Evolutionary conservation across 371 early-diverging fungal species (phyloP), one percentile per base, ranked within the genome.

Genomic region (Mucor piriformis): DNA sequence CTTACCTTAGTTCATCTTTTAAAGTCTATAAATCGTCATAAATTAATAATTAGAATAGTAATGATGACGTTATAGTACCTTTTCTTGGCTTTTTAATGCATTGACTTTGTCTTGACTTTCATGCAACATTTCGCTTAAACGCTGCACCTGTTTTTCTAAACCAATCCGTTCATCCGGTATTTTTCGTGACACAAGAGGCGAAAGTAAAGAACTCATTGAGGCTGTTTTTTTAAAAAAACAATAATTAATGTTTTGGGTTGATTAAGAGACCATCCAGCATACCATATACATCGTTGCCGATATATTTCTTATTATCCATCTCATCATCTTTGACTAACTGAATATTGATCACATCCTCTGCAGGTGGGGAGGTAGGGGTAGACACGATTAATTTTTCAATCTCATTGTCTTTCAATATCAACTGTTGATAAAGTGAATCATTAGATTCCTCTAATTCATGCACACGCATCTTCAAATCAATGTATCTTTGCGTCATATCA

Each of bases 21-120:
- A 76, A 54, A n/a, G 71, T 49, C 78, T 77, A 33, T 15, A 20
- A 15, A 42, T 8, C 20, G 3, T 16, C n/a, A 18, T 42, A 18
- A 8, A 18, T n/a, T 42, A 42, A n/a, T 18, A 42, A 20, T 18
- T 16, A 16, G 5, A 42, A 18, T 18, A 8, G 4, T 18, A 42
- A 42, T 3, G 4, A 42, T 42, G 42, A 42, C 42, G 42, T 42
- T 18, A 18, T 27, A 43, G 1, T 74, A 79, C 82, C 77, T 82
- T 82, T 64, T 86, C 86, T 69, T 87, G 86, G 15, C 76, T 72
- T 13, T 75, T 58, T 29, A 86, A 60, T n/a, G 77, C 76, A 10
- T 64, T 62, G 2, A 85, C 75, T 27, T 75, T 73, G 6, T 71
- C 81, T 61, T 87, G 84, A 63, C 83, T 83, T 66, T 87, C 88